Evolutionary conservation across 2,329 filamentous ascomycete genomes (phyloP), one percentile per base, ranked within the genome.

Genomic region (Aureobasidium sp.): DNA sequence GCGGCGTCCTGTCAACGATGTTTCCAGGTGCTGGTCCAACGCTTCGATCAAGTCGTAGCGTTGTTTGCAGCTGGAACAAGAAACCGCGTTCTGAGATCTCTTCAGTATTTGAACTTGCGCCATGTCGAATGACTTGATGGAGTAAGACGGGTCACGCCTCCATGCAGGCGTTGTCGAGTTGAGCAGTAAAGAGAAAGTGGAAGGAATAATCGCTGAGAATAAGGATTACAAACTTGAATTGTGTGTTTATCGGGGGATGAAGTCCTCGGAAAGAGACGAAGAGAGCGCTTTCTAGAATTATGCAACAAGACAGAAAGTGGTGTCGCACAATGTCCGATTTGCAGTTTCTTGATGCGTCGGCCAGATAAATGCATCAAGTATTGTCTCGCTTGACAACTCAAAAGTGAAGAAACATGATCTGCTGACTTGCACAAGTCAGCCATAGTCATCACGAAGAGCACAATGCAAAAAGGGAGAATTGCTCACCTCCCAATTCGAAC

Each of bases 11-110:
- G 43, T 59, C n/a, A 34, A 39, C 39, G 55, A 46, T 46, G 53
- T 57, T 36, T 57, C 20, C 32, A 59, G 34, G 24, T 59, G 55
- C n/a, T 36, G 17, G 43, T 47, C 43, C 55, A 59, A 26, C 20
- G n/a, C 13, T 7, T 59, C 55, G 32, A 44, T 48, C 32, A 15
- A 7, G 34, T 59, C 44, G 29, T 46, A 48, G 44, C 55, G 55
- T 17, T 59, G 43, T 48, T 48, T 59, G 44, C 55, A 59, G 43
- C 55, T 59, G 32, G 37, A 46, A 39, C 55, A 59, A 13, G 36
- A 34, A 3, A 59, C 55, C 5, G 55, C 41, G 20, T 27, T 27
- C 4, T 39, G 39, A 34, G 55, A 20, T 39, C 55, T 32, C 15
- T 47, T 48, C 43, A 48, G 29, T 9, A 59, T 47, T 32, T 48